Conservation (phyloP, 768 basidiomycete species). For the Leccinum boreale region DNA sequence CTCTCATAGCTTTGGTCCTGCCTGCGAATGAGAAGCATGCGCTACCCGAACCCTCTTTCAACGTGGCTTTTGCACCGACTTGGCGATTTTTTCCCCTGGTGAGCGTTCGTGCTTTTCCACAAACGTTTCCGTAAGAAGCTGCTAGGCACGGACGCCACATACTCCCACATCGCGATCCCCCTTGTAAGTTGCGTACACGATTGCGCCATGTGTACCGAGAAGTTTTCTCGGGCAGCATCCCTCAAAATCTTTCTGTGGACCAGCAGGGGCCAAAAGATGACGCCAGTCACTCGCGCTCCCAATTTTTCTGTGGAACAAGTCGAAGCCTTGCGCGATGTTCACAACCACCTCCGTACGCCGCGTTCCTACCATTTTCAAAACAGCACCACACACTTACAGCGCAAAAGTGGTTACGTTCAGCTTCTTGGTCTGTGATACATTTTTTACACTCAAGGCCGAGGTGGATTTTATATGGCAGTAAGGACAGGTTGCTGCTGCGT, state of each 20-base stretch:
- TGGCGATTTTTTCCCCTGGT: not conserved
- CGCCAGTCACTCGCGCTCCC: not conserved
- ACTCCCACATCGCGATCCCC: not conserved
- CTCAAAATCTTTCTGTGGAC: not conserved
- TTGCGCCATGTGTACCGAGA: not conserved
- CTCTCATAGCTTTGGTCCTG: not conserved
- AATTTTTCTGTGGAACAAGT: slow-evolving; percentile 2
- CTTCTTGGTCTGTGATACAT: slow-evolving; percentile 28
- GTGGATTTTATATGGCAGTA: slow-evolving; percentile 32
- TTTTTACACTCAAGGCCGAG: slow-evolving; percentile 27
- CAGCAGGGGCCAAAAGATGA: slow-evolving; percentile 4
- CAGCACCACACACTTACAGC: not conserved
- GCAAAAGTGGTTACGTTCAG: slow-evolving; percentile 22
- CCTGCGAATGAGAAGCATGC: not conserved
- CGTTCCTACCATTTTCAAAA: not conserved
- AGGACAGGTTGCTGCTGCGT: not conserved
- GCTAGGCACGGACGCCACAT: not conserved
- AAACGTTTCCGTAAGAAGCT: not conserved
- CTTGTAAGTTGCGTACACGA: not conserved
- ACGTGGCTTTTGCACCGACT: not conserved
- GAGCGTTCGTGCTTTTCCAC: not conserved
- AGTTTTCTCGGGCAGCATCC: not conserved
- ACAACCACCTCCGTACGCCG: slow-evolving; percentile 9
- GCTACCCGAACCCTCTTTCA: not conserved
- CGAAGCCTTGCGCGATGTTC: slow-evolving; percentile 6